phyloP scores from a whole-genome alignment of 192 early-diverging fungal genomes.

The Coemansia reversa region DNA sequence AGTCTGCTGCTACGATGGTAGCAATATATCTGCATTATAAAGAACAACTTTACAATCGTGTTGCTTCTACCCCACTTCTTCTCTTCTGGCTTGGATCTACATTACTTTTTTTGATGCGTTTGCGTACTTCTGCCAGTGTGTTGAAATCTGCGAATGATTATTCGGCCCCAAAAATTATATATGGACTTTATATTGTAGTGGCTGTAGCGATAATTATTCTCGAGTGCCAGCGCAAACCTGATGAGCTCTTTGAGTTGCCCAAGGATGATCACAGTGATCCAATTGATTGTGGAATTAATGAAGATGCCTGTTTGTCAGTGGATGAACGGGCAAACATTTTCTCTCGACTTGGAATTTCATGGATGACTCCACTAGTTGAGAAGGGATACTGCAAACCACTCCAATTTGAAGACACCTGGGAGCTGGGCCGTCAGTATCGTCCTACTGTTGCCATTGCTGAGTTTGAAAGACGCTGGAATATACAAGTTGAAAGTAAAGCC shows the following conservation, averaged over 20 bases:
- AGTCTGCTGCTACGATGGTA: not conserved
- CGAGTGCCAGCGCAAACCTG: not conserved
- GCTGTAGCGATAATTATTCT: not conserved
- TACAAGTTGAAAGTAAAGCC: constrained; percentile 53
- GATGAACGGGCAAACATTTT: constrained; percentile 82
- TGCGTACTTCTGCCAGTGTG: constrained; percentile 19
- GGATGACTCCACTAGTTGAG: constrained; percentile 84
- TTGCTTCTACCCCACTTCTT: constrained; percentile 5
- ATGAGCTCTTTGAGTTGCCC: not conserved
- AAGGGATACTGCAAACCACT: constrained; percentile 72
- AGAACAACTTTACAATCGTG: not conserved
- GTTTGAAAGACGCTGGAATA: constrained; percentile 73
- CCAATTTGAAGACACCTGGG: constrained; percentile 72
- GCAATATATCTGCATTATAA: not conserved
- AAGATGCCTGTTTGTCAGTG: constrained; percentile 43
- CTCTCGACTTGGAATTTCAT: constrained; percentile 75
- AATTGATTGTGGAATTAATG: too few species aligned
- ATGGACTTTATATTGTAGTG: not conserved
- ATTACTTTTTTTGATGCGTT: constrained; percentile 7
- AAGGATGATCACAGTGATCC: not conserved
- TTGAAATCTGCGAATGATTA: not conserved
- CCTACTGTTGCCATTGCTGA: constrained; percentile 58
- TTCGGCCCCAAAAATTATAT: not conserved
- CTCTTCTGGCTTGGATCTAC: constrained; percentile 26
- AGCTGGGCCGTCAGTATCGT: constrained; percentile 59